A percentile compares a stretch with the other conserved stretches of the same genome.
These are phyloP conservation scores for Capsicum baccatum DNA, from an alignment of 257 asterid species.

Conservation along the genomic window DNA sequence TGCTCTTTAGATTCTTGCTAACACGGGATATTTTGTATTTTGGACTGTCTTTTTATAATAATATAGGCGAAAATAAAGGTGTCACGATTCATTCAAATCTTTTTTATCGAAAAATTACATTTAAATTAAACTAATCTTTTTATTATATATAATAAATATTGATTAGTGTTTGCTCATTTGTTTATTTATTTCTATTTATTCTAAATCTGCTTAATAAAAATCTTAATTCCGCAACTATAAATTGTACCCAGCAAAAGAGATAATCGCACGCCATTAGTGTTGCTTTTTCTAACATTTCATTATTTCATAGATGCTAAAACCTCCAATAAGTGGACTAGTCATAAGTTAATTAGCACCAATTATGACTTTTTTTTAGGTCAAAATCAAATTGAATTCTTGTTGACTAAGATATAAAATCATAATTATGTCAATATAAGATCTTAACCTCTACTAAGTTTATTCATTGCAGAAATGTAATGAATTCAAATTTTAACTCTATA, in stretches of 20 bases:
- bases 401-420: constrained; percentile 9
- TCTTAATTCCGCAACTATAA: not conserved
- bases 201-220: not conserved
- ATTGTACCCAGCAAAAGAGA: not conserved
- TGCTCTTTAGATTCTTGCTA: too few relatives aligned
- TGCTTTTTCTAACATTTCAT: not conserved
- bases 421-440: not conserved
- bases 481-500: not conserved
- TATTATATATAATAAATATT: not conserved
- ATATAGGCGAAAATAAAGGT: too few relatives aligned
- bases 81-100: too few relatives aligned
- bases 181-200: not conserved
- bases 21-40: too few relatives aligned
- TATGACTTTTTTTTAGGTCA: constrained; percentile 1
- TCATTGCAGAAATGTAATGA: not conserved
- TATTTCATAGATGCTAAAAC: not conserved
- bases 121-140: too few relatives aligned
- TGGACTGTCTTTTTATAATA: too few relatives aligned
- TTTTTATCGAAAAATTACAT: too few relatives aligned
- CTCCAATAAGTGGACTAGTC: constrained; percentile 2
- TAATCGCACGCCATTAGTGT: not conserved
- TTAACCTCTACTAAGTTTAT: not conserved
- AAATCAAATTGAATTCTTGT: not conserved
- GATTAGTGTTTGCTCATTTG: not conserved
- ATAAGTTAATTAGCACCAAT: not conserved